A percentile compares a stretch with the other conserved stretches of the same genome.
Conservation (phyloP, 192 early-diverging fungal genomes). For the Dissophora ornata region DNA sequence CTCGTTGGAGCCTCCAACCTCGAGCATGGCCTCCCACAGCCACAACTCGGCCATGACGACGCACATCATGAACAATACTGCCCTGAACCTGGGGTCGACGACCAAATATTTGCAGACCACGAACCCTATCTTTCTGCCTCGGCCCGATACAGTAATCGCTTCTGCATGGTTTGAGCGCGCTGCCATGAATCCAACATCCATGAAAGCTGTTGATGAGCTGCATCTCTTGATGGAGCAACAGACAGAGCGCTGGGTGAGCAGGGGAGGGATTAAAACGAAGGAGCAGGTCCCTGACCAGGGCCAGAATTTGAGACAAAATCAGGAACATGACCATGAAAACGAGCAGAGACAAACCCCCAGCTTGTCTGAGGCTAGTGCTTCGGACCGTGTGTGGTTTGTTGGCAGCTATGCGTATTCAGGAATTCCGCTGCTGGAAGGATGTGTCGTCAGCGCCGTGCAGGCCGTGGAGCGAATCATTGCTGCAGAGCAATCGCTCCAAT, state of each 20-base stretch:
- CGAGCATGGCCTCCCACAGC: neutral
- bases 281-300: too few relatives aligned
- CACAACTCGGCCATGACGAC: slow-evolving; percentile 56
- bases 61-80: slow-evolving; percentile 58
- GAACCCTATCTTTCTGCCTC: slow-evolving; percentile 61
- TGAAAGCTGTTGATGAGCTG: slow-evolving; percentile 58
- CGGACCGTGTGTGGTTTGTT: slow-evolving; percentile 61
- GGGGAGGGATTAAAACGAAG: neutral
- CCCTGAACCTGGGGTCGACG: slow-evolving; percentile 11
- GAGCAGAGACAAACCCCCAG: neutral
- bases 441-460: slow-evolving; percentile 63
- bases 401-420: slow-evolving; percentile 69
- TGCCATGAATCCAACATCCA: slow-evolving; percentile 62
- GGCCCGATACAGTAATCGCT: slow-evolving; percentile 44
- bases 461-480: slow-evolving; percentile 55
- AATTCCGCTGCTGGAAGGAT: slow-evolving; percentile 71
- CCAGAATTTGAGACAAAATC: too few relatives aligned
- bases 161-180: slow-evolving; percentile 63
- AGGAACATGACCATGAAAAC: too few relatives aligned
- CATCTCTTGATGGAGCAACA: slow-evolving; percentile 50
- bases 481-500: neutral
- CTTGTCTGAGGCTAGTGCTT: slow-evolving; percentile 19
- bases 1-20: neutral
- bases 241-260: slow-evolving; percentile 1
- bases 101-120: slow-evolving; percentile 66